phyloP scores from a whole-genome alignment of 148 eudicot species.

The Chenopodium suecicum region DNA sequence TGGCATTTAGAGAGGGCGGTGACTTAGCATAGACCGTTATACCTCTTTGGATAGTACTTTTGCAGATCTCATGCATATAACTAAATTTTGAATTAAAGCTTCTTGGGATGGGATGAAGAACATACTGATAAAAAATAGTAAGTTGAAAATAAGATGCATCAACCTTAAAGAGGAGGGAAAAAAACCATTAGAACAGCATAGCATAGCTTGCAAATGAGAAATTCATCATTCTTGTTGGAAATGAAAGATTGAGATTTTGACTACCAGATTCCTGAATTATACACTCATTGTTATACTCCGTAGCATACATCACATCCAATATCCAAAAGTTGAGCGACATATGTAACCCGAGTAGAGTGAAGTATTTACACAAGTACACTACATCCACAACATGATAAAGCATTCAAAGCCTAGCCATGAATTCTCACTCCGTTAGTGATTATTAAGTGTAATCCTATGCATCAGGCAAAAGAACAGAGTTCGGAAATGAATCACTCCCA shows the following conservation, averaged over 20 bases:
- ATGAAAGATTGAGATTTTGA: not conserved
- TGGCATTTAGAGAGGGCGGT: constrained; percentile 10
- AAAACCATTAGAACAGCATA: no score
- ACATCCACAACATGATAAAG: not conserved
- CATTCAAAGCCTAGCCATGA: not conserved
- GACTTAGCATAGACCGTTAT: no score
- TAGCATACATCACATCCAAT: not conserved
- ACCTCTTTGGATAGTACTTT: not conserved
- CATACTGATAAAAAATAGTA: not conserved
- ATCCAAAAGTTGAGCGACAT: not conserved
- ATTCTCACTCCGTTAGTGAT: not conserved
- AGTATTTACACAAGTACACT: not conserved
- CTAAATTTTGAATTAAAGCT: no score
- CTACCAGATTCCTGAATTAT: not conserved
- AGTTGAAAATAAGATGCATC: no score
- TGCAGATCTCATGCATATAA: constrained; percentile 29
- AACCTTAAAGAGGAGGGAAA: no score
- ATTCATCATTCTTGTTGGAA: not conserved
- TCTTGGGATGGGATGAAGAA: not conserved
- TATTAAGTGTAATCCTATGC: not conserved
- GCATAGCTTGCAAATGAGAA: not conserved
- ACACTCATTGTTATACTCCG: not conserved
- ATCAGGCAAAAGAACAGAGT: constrained; percentile 49
- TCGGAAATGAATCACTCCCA: constrained; percentile 57
- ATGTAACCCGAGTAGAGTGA: not conserved